A percentile compares a stretch with the other conserved stretches of the same genome.
Conservation (phyloP, 1,284 basidiomycete genomes). For the Tremellales sp. region DNA sequence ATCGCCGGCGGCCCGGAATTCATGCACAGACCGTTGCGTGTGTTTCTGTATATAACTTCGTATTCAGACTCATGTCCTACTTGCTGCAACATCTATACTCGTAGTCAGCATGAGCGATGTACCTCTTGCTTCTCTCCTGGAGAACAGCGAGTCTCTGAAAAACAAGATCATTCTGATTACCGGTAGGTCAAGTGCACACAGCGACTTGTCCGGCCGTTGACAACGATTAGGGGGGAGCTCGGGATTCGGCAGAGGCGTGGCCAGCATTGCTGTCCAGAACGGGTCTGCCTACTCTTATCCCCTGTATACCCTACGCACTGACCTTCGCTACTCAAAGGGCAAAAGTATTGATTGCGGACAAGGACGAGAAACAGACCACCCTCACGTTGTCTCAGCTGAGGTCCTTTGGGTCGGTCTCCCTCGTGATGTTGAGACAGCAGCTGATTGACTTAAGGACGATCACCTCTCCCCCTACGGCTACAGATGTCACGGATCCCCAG, state of each 20-base stretch:
- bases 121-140: conserved; percentile 2
- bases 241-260: conserved; percentile 18
- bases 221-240: conserved; percentile 16
- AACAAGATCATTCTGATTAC: conserved; percentile 21
- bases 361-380: conserved; percentile 8
- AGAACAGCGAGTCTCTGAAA: conserved; percentile 3
- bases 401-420: conserved; percentile 1
- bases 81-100: not conserved
- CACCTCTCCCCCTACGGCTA: conserved; percentile 6
- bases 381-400: not conserved
- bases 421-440: not conserved
- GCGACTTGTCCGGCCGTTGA: not conserved
- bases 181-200: conserved; percentile 6
- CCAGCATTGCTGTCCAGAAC: conserved; percentile 7
- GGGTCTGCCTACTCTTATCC: conserved; percentile 9
- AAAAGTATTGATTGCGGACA: conserved; percentile 21
- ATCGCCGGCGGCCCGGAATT: no score
- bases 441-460: conserved; percentile 1
- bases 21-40: no score
- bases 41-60: no score
- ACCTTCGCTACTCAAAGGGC: conserved; percentile 10
- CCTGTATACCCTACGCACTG: not conserved
- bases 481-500: conserved; percentile 17
- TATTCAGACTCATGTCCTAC: no score
- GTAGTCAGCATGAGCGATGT: not conserved